Conservation (phyloP, 495 filamentous ascomycete species). For the Neurospora sp. region DNA sequence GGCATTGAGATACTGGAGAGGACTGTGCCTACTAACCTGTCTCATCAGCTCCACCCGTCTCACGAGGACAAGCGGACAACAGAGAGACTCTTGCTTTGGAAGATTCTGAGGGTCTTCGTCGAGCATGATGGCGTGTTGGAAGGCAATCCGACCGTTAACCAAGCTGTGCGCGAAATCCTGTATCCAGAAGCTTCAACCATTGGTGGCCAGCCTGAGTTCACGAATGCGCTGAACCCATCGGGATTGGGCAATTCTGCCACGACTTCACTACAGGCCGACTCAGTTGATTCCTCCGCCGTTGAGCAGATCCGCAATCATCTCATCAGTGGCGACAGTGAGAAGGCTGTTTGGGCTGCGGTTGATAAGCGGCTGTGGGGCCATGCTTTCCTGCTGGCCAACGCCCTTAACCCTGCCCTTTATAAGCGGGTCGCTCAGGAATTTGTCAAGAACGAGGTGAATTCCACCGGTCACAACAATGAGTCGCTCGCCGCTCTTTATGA, state of each 20-base stretch:
- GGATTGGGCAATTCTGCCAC: constrained; percentile 12
- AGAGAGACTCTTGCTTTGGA: constrained; percentile 83
- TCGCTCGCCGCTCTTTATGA: constrained; percentile 85
- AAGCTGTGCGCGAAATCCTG: constrained; percentile 62
- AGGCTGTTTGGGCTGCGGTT: constrained; percentile 89
- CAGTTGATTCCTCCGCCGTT: constrained; percentile 54
- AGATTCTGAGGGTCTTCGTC: constrained; percentile 65
- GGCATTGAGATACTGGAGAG: constrained; percentile 65
- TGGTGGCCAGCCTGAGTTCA: constrained; percentile 20
- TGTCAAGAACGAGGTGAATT: constrained; percentile 82
- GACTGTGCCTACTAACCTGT: constrained; percentile 38
- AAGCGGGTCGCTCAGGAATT: constrained; percentile 93
- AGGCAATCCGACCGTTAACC: constrained; percentile 59
- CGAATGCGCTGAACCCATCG: constrained; percentile 19
- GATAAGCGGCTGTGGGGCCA: constrained; percentile 93
- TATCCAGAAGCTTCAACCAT: constrained; percentile 41
- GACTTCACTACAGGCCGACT: constrained; percentile 40
- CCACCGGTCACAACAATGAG: constrained; percentile 61
- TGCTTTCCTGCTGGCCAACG: constrained; percentile 84
- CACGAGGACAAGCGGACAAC: constrained; percentile 56
- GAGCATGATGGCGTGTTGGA: constrained; percentile 81
- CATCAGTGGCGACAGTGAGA: constrained; percentile 72
- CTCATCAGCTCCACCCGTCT: constrained; percentile 30
- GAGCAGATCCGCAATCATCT: constrained; percentile 62
- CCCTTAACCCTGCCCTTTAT: constrained; percentile 57